Base-by-base conservation (phyloP, 306 rosid genomes). In the Prunus salicina region DNA sequence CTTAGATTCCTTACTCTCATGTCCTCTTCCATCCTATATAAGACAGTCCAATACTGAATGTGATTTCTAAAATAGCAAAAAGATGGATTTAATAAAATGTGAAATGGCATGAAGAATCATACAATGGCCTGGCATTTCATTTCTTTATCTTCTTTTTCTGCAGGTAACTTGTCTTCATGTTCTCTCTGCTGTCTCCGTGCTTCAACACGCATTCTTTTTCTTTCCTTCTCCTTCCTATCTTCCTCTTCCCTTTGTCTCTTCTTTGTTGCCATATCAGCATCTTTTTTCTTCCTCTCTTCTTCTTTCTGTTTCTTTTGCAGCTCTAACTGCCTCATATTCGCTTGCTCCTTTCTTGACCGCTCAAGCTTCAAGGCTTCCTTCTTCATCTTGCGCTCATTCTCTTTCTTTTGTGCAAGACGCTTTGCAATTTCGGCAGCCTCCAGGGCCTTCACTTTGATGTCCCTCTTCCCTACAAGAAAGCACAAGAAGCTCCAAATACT, bases 231-330 rank as follows among this genome's bases (percentile, higher is more conserved):
- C 81, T 82, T 91, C 57, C 83, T 88, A 50, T 89, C 97, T 66
- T 87, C 96, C 58, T 84, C 97, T 82, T 88, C 99, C 84, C 99
- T 86, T 62, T 82, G 96, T 80, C 98, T 88, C 87, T 96, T 96
- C 89, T 76, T 93, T 63, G 89, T 85, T 47, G 88, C 91, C 79
- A 89, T 82, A 75, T 87, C 90, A 20, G 88, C 90, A 72, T 88
- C 96, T 57, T 79, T 89, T 83, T 87, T 91, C 90, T 87, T 92
- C 51, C 85, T 79, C 61, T 88, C 99, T 74, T 84, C 92, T 86
- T 91, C 96, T 70, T 91, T 87, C 77, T 52, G 86, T 84, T 84
- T 92, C 79, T 78, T 95, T 82, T 88, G 92, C 86, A 86, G 66
- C 82, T 87, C 97, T 83, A 83, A 20, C 80, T 79, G 93, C 86